Evolutionary conservation across 495 filamentous ascomycete genomes (phyloP), one percentile per base, ranked within the genome.

Genomic region (Evernia prunastri): DNA sequence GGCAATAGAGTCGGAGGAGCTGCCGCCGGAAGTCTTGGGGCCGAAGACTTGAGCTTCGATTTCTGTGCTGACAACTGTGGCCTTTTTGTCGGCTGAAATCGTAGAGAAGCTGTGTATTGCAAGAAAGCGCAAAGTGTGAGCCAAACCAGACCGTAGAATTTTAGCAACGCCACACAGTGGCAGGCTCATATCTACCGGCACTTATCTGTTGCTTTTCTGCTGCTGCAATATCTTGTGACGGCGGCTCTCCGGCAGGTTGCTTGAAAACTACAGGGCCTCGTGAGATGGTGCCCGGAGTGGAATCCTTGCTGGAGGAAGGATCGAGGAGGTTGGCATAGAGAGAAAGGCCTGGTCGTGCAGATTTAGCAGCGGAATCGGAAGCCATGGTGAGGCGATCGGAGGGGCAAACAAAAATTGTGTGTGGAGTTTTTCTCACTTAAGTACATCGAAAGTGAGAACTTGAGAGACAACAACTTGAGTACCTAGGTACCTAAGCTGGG

Each of bases 81-180:
- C 68, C 88, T 75, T 72, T 85, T 89, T 43, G 85, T 88, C 47
- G 92, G 92, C 72, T 96, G 93, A 77, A 96, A 96, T 71, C 89
- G 87, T 66, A 97, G 80, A 70, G 90, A 85, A 75, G 82, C 86
- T 87, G 72, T 70, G 68, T 58, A 66, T 68, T 63, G 65, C 59
- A 70, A 69, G 68, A 67, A 72, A 75, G 70, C 63, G 65, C 64
- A 71, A 73, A 68, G 72, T 69, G 79, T 85, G 77, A 86, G 80
- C 75, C 78, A 76, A 75, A 64, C 69, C 58, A 66, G 70, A 72
- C 68, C 65, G 66, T 45, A 72, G 66, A 61, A 54, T 9, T 57
- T 66, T 58, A 67, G 63, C 60, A 68, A 54, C 40, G 43, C 68
- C 57, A 68, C 60, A 60, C 42, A 67, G 66, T 73, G 70, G 74